phyloP scores from a whole-genome alignment of 2,329 filamentous ascomycete genomes.

The Scytalidium sp. region DNA sequence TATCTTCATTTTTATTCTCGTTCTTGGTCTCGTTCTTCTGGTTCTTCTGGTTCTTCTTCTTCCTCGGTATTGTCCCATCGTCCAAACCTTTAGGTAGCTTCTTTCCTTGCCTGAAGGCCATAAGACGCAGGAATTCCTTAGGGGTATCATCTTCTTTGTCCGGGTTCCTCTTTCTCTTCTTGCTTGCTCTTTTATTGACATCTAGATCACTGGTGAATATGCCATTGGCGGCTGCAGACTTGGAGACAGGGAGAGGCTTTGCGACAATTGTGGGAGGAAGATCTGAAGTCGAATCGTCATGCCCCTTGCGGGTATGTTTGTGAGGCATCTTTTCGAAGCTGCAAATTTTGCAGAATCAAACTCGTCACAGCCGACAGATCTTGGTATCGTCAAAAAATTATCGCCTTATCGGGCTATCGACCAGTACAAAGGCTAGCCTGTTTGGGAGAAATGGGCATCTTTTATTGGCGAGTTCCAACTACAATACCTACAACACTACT shows the following conservation, averaged over 20 bases:
- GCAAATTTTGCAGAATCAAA: no score
- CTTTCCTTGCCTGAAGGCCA: slow-evolving; percentile 69
- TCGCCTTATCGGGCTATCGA: background rate
- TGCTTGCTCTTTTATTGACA: slow-evolving; percentile 30
- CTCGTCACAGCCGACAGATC: no score
- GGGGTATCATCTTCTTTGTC: slow-evolving; percentile 73
- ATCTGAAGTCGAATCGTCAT: slow-evolving; percentile 32
- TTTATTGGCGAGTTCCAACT: no score
- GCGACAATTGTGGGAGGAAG: slow-evolving; percentile 60
- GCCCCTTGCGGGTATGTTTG: slow-evolving; percentile 73
- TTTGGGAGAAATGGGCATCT: no score
- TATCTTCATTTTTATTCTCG: slow-evolving; percentile 14
- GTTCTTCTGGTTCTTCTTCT: slow-evolving; percentile 27
- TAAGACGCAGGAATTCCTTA: slow-evolving; percentile 80
- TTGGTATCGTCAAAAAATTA: no score
- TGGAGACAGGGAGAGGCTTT: slow-evolving; percentile 54
- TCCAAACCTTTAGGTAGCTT: slow-evolving; percentile 64
- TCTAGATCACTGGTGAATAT: slow-evolving; percentile 30
- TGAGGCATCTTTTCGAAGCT: slow-evolving; percentile 85
- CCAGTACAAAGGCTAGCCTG: no score
- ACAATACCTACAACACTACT: no score
- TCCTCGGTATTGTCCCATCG: slow-evolving; percentile 52
- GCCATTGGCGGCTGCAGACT: slow-evolving; percentile 35
- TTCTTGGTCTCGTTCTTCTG: slow-evolving; percentile 8
- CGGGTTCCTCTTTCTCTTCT: slow-evolving; percentile 45